Evolutionary conservation across 2,329 filamentous ascomycete species (phyloP).

Genomic region (Cadophora sp.): DNA sequence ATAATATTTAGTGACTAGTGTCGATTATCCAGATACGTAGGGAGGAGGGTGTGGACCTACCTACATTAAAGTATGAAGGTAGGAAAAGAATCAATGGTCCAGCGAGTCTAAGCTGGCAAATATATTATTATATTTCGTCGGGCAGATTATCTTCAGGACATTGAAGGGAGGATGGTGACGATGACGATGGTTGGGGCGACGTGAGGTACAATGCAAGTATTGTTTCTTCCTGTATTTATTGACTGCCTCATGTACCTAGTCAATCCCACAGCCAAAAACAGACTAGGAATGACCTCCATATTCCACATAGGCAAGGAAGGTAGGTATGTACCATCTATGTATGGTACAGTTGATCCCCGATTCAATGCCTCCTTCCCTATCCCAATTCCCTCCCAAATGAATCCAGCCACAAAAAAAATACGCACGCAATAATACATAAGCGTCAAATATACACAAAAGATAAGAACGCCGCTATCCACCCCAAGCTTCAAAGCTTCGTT

Average conservation of each 20-base stretch:
- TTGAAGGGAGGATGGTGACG: too few species aligned
- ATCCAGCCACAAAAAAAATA: not conserved
- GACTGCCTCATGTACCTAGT: not conserved
- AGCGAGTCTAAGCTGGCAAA: too few species aligned
- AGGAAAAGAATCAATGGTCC: too few species aligned
- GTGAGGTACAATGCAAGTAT: not conserved
- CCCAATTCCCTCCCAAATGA: not conserved
- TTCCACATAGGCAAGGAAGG: not conserved
- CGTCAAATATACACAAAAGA: not conserved
- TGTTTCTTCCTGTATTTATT: not conserved
- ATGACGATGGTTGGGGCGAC: too few species aligned
- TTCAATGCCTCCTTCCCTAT: constrained; percentile 5
- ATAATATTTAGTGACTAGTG: too few species aligned
- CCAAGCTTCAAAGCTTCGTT: not conserved
- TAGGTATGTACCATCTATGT: constrained; percentile 3
- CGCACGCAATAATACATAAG: too few species aligned
- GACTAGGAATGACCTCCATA: too few species aligned
- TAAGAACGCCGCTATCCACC: not conserved
- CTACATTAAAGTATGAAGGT: too few species aligned
- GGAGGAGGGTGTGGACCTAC: too few species aligned
- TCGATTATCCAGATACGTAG: too few species aligned
- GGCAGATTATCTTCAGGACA: too few species aligned
- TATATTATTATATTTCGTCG: too few species aligned
- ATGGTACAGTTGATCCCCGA: constrained; percentile 22
- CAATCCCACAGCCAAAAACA: not conserved